phyloP scores from a whole-genome alignment of 352 stramenopile species.

The Poterioochromonas sp. region DNA sequence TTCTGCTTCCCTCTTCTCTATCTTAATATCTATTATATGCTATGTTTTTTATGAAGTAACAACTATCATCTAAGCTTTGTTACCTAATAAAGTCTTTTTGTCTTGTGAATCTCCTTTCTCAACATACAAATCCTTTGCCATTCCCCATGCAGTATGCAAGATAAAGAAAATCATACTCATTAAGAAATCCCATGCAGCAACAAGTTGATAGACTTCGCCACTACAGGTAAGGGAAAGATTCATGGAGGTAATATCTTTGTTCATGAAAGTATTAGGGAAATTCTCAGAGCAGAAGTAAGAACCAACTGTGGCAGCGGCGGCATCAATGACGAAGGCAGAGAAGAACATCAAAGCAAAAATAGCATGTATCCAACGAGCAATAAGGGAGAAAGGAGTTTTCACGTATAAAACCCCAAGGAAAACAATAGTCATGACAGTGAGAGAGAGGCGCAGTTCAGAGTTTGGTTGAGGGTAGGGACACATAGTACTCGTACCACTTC shows the following conservation, averaged over 20 bases:
- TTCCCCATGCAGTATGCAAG: constrained; percentile 7
- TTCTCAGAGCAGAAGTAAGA: not conserved
- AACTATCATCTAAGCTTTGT: too few relatives aligned
- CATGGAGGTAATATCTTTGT: not conserved
- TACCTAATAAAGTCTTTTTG: too few relatives aligned
- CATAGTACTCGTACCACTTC: not conserved
- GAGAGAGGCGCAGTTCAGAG: not conserved
- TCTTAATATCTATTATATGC: too few relatives aligned
- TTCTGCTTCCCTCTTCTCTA: too few relatives aligned
- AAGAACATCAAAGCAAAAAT: constrained; percentile 26
- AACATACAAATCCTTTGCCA: constrained; percentile 4
- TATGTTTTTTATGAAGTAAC: too few relatives aligned
- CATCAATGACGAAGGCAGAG: constrained; percentile 4
- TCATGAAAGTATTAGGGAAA: not conserved
- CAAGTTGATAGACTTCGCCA: not conserved
- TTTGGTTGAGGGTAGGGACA: not conserved
- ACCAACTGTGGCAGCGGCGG: not conserved
- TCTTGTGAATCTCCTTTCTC: too few relatives aligned
- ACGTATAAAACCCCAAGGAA: not conserved
- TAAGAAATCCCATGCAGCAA: not conserved
- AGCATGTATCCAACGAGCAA: not conserved
- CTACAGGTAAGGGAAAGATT: not conserved
- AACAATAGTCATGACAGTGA: not conserved
- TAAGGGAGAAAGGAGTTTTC: constrained; percentile 11
- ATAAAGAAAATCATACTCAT: not conserved